Evolutionary conservation across 2,329 filamentous ascomycete genomes (phyloP).

Genomic region (Cordyceps pruinosa): DNA sequence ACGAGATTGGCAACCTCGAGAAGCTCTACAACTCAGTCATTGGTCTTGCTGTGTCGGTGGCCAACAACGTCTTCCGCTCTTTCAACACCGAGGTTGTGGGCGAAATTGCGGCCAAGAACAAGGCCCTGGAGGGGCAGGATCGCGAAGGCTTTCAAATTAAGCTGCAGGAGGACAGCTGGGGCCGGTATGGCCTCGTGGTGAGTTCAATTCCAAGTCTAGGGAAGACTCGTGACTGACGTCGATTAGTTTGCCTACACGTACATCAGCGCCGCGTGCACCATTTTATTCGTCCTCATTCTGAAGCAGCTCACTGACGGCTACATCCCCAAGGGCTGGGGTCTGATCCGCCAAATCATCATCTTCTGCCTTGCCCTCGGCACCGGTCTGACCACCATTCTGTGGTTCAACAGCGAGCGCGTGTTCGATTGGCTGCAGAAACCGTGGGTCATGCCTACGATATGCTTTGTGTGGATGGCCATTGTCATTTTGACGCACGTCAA

Average conservation of each 20-base stretch:
- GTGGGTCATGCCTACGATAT: constrained; percentile 29
- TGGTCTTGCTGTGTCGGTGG: not conserved
- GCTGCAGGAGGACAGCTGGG: constrained; percentile 19
- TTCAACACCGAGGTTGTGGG: constrained; percentile 23
- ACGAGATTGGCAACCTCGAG: not conserved
- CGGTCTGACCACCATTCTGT: constrained; percentile 22
- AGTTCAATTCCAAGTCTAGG: constrained; percentile 10
- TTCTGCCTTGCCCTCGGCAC: constrained; percentile 24
- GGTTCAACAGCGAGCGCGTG: constrained; percentile 15
- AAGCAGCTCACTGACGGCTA: constrained; percentile 24
- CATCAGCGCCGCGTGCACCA: constrained; percentile 24
- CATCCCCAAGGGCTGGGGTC: constrained; percentile 27
- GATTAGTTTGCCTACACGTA: constrained; percentile 29
- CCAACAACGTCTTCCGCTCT: constrained; percentile 4
- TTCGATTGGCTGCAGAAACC: constrained; percentile 20
- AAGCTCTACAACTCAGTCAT: not conserved
- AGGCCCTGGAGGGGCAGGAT: constrained; percentile 16
- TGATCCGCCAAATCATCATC: constrained; percentile 25
- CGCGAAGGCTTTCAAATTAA: constrained; percentile 18
- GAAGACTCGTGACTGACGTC: not conserved
- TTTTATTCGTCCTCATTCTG: constrained; percentile 26
- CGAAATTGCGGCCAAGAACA: constrained; percentile 18
- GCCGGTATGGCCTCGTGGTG: constrained; percentile 27
- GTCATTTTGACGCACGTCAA: constrained; percentile 26
- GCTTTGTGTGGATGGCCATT: constrained; percentile 27